Evolutionary conservation across 768 basidiomycete species (phyloP).

Genomic region (Crucibulum laeve): DNA sequence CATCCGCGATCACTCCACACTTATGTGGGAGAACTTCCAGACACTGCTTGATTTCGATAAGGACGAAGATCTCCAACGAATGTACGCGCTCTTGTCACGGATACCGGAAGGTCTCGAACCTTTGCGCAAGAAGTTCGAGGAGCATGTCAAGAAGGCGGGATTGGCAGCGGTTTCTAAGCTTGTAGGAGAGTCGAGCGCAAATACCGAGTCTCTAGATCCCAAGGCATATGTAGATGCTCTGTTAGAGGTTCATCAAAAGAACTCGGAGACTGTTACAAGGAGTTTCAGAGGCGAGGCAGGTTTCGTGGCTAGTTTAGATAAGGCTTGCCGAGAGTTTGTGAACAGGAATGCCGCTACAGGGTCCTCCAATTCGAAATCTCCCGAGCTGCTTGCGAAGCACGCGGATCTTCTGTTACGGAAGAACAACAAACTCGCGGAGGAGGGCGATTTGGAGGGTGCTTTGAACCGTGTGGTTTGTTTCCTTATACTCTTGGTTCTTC

Average conservation of each 20-base stretch:
- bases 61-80: slow-evolving; percentile 90
- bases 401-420: slow-evolving; percentile 87
- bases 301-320: slow-evolving; percentile 90
- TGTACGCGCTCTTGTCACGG: slow-evolving; percentile 90
- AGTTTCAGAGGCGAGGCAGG: slow-evolving; percentile 92
- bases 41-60: slow-evolving; percentile 87
- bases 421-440: slow-evolving; percentile 94
- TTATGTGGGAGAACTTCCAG: slow-evolving; percentile 95
- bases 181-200: slow-evolving; percentile 50
- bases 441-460: slow-evolving; percentile 84
- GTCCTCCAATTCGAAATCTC: slow-evolving; percentile 80
- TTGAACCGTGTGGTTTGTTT: slow-evolving; percentile 80
- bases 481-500: slow-evolving; percentile 28
- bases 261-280: slow-evolving; percentile 80
- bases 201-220: slow-evolving; percentile 71
- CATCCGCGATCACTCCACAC: slow-evolving; percentile 77
- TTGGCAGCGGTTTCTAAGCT: slow-evolving; percentile 76
- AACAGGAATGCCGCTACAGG: slow-evolving; percentile 92
- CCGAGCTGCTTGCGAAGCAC: slow-evolving; percentile 90
- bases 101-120: slow-evolving; percentile 91
- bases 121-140: slow-evolving; percentile 87
- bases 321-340: slow-evolving; percentile 94
- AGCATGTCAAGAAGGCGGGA: slow-evolving; percentile 92
- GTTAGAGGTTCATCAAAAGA: slow-evolving; percentile 88
- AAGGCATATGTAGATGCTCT: slow-evolving; percentile 93